Evolutionary conservation across 164 flowering plant species (phyloP).

Genomic region (Umbilicus rupestris): DNA sequence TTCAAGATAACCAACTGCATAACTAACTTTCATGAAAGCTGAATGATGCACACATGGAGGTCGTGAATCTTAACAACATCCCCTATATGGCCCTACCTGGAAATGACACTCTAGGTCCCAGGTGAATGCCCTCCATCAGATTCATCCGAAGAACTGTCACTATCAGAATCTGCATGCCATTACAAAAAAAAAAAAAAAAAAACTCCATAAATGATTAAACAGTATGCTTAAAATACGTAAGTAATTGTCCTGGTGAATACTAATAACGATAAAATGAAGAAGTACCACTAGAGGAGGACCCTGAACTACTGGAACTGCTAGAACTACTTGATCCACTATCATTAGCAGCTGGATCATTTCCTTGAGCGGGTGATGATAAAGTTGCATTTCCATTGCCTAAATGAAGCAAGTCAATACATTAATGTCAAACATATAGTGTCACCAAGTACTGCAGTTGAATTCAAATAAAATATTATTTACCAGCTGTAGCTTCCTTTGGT

Average conservation of each 20-base stretch:
- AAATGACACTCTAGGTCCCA: neutral
- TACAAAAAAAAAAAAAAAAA: neutral
- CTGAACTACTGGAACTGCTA: slow-evolving; percentile 6
- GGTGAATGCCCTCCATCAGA: neutral
- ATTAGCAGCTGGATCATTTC: slow-evolving; percentile 1
- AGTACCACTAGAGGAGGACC: slow-evolving; percentile 2
- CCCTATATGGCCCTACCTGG: slow-evolving; percentile 3
- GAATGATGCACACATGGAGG: slow-evolving; percentile 54
- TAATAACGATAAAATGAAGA: neutral
- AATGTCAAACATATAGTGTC: neutral
- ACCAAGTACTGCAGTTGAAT: neutral
- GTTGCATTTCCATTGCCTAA: neutral
- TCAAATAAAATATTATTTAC: neutral
- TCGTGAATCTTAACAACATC: slow-evolving; percentile 31
- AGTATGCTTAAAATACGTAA: no score
- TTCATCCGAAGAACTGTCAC: neutral
- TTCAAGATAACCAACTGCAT: neutral
- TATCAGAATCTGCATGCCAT: neutral
- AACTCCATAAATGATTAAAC: no score
- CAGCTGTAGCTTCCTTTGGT: neutral
- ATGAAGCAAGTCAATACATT: neutral
- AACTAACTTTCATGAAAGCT: neutral
- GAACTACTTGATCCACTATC: slow-evolving; percentile 4
- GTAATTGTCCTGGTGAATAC: neutral
- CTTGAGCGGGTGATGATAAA: neutral